phyloP scores from a whole-genome alignment of 2,329 filamentous ascomycete genomes.

The Colletotrichum sojae region DNA sequence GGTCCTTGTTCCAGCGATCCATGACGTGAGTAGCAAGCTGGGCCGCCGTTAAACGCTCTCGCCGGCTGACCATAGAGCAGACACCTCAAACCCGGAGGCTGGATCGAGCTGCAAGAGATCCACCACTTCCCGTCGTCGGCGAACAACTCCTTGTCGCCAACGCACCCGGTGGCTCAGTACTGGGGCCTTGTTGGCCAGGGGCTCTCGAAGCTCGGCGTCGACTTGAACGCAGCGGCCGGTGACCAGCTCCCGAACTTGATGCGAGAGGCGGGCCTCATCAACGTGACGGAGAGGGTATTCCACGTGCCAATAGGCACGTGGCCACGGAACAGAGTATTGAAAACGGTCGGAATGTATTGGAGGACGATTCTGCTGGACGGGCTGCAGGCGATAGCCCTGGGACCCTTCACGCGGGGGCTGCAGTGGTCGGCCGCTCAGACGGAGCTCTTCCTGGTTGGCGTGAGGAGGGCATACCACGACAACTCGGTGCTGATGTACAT shows the following conservation, averaged over 20 bases:
- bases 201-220: constrained; percentile 60
- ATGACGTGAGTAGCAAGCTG: constrained; percentile 57
- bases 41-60: neutral
- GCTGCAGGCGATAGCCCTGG: constrained; percentile 65
- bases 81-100: constrained; percentile 67
- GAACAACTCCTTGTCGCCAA: constrained; percentile 53
- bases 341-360: constrained; percentile 67
- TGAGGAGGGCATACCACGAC: constrained; percentile 64
- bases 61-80: constrained; percentile 45
- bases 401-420: constrained; percentile 65
- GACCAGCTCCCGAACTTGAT: constrained; percentile 60
- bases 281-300: constrained; percentile 64
- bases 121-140: constrained; percentile 63
- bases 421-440: constrained; percentile 64
- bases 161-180: constrained; percentile 61
- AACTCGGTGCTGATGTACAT: constrained; percentile 65
- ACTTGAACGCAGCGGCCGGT: constrained; percentile 60
- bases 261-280: constrained; percentile 65
- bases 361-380: constrained; percentile 65
- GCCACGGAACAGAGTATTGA: constrained; percentile 66
- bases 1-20: constrained; percentile 60
- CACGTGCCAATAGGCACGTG: constrained; percentile 69
- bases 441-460: constrained; percentile 62
- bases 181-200: constrained; percentile 62
- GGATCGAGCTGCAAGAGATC: constrained; percentile 70